Percentiles rank a stretch among this genome's conserved stretches.
These are phyloP conservation scores for Backusella westeae DNA, from an alignment of 192 early-diverging fungal genomes.

Conservation along the genomic window DNA sequence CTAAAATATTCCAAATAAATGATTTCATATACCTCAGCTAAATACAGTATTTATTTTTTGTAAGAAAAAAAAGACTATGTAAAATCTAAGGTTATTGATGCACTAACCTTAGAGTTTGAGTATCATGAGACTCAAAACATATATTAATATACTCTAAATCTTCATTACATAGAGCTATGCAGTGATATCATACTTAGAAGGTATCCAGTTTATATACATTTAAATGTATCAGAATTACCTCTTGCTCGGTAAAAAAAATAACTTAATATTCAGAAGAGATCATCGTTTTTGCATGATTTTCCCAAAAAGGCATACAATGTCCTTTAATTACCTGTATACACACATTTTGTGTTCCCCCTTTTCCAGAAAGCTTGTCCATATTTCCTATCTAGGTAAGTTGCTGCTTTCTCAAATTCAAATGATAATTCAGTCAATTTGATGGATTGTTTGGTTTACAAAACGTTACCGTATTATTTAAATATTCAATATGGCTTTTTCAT, in stretches of 20 bases:
- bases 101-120: background rate
- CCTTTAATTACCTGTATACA: conserved; percentile 77
- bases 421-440: conserved; percentile 80
- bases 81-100: background rate
- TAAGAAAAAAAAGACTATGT: background rate
- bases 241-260: conserved; percentile 70
- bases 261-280: conserved; percentile 84
- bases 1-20: conserved; percentile 1
- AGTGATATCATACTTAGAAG: background rate
- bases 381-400: conserved; percentile 82
- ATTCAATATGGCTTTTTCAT: conserved; percentile 62
- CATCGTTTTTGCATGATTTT: conserved; percentile 60
- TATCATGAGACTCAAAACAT: background rate
- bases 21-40: background rate
- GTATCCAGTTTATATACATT: conserved; percentile 29
- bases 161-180: background rate
- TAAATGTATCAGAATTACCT: conserved; percentile 39
- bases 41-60: conserved; percentile 1
- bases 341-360: conserved; percentile 57
- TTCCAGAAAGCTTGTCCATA: conserved; percentile 57
- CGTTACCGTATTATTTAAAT: conserved; percentile 74
- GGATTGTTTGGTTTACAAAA: conserved; percentile 73
- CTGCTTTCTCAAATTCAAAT: conserved; percentile 71
- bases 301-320: conserved; percentile 86
- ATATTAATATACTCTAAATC: background rate